Base-by-base conservation (phyloP, 148 eudicot genomes). In the Limonium bicolor region DNA sequence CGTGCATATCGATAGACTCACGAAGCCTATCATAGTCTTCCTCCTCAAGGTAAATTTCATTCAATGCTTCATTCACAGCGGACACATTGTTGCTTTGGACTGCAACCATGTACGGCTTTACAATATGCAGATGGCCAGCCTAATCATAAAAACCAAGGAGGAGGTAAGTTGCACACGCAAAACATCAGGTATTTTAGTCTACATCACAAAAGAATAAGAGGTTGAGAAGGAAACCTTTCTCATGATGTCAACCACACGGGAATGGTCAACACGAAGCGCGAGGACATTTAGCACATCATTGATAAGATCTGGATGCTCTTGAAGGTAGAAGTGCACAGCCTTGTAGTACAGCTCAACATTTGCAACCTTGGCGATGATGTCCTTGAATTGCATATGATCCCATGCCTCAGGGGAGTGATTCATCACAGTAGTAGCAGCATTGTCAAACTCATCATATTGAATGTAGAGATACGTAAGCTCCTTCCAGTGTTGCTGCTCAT, bases 361-460 rank as follows among this genome's bases (percentile, higher is more conserved):
- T 29, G 97, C 97, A 65, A 90, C 97, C 76, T 90, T 90, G 39
- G 71, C 97, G 20, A 70, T 60, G 20, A 90, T 77, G 64, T 90
- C 97, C 63, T 90, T 90, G 60, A 90, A 90, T 54, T 90, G 97
- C 97, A 90, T 90, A 61, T 90, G 97, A 52, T 90, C 97, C 97
- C 97, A 90, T 18, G 97, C 97, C 61, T 84, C 95, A 34, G 97
- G 93, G 35, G 97, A 88, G 66, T 88, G 97, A 64, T 88, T 88
- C 97, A 88, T 88, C 21, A 88, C 81, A 43, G 97, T 88, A 3
- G 92, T 66, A n/a, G 94, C 97, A 63, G 94, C 97, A 64, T 88
- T 88, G 58, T 88, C 97, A 62, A 80, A 88, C 62, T 88, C 97
- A 31, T 88, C 97, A 60, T 88, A 88, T 42, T 88, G 97, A 66